Evolutionary conservation across 805 yeast species (phyloP).

Genomic region (Brettanomyces custersianus): DNA sequence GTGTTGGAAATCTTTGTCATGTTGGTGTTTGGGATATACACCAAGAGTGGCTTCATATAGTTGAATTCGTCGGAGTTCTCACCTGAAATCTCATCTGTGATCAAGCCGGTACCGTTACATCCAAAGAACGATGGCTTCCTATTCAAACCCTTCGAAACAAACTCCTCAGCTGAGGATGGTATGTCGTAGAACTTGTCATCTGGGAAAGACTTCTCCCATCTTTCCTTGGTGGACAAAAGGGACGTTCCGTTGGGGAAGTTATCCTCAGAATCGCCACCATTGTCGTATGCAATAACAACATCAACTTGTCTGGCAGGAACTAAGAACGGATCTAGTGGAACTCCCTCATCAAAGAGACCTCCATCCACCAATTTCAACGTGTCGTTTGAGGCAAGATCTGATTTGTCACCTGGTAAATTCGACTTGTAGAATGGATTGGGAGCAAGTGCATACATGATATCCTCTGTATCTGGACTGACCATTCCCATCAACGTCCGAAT

Average conservation of each 20-base stretch:
- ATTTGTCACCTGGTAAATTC: slow-evolving; percentile 23
- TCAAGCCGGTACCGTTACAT: slow-evolving; percentile 52
- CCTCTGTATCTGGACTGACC: slow-evolving; percentile 37
- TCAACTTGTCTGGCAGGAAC: slow-evolving; percentile 53
- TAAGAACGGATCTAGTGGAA: slow-evolving; percentile 57
- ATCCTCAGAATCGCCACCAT: slow-evolving; percentile 47
- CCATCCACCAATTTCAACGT: slow-evolving; percentile 20
- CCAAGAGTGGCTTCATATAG: slow-evolving; percentile 54
- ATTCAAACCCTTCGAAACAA: slow-evolving; percentile 48
- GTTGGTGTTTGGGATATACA: slow-evolving; percentile 65
- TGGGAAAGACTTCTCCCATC: slow-evolving; percentile 38
- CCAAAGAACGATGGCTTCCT: slow-evolving; percentile 72
- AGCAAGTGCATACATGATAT: slow-evolving; percentile 36
- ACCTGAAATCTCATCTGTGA: slow-evolving; percentile 25
- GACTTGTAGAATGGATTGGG: slow-evolving; percentile 31
- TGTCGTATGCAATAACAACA: slow-evolving; percentile 54
- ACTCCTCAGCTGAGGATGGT: slow-evolving; percentile 49
- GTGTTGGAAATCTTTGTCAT: slow-evolving; percentile 53
- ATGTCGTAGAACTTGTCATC: slow-evolving; percentile 62
- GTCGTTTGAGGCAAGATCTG: slow-evolving; percentile 15
- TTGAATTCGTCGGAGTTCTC: slow-evolving; percentile 18
- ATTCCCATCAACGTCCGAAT: slow-evolving; percentile 9
- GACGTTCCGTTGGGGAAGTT: slow-evolving; percentile 62
- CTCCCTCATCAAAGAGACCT: slow-evolving; percentile 36
- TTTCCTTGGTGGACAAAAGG: slow-evolving; percentile 39